Percentiles rank a stretch among this genome's conserved stretches.
Evolutionary conservation across 768 basidiomycete species (phyloP).

Genomic region (Serendipita vermifera): DNA sequence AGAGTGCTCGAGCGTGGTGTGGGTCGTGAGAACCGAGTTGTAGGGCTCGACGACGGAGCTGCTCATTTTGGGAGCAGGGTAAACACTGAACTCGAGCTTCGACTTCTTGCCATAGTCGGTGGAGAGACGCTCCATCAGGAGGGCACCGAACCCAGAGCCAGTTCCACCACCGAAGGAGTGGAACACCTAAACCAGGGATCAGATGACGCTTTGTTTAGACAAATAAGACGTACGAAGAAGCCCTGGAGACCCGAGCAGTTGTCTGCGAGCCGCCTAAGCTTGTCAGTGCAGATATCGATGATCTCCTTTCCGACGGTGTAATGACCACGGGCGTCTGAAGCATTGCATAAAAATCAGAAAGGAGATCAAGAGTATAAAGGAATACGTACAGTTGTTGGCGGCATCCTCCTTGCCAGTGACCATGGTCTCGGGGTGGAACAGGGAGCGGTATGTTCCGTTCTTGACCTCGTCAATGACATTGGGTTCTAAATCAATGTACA

Average conservation of each 20-base stretch:
- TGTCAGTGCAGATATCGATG: constrained; percentile 95
- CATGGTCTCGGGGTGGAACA: constrained; percentile 99
- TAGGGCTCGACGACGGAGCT: constrained; percentile 98
- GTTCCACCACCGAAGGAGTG: constrained; percentile 99
- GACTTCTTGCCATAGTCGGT: constrained; percentile 99
- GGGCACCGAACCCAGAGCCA: constrained; percentile 97
- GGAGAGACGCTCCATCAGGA: constrained; percentile 91
- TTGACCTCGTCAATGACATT: constrained; percentile 97
- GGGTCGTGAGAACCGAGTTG: constrained; percentile 95
- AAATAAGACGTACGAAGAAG: constrained; percentile 54
- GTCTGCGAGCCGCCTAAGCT: constrained; percentile 89
- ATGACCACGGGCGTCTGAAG: constrained; percentile 89
- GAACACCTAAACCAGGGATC: constrained; percentile 45
- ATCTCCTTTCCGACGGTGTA: constrained; percentile 98
- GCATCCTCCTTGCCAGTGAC: constrained; percentile 99
- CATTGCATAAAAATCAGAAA: too few relatives aligned
- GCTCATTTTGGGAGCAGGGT: constrained; percentile 87
- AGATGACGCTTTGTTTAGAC: too few relatives aligned
- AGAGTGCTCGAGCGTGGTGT: constrained; percentile 99
- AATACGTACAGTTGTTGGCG: constrained; percentile 88
- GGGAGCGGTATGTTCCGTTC: constrained; percentile 86
- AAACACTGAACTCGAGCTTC: constrained; percentile 96
- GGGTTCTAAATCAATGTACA: constrained; percentile 95
- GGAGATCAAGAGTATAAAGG: constrained; percentile 1
- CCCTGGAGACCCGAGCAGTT: constrained; percentile 89